Evolutionary conservation across 139 green algal species (phyloP), one percentile per base, ranked within the genome.

Genomic region (Diplosphaera chodatii): DNA sequence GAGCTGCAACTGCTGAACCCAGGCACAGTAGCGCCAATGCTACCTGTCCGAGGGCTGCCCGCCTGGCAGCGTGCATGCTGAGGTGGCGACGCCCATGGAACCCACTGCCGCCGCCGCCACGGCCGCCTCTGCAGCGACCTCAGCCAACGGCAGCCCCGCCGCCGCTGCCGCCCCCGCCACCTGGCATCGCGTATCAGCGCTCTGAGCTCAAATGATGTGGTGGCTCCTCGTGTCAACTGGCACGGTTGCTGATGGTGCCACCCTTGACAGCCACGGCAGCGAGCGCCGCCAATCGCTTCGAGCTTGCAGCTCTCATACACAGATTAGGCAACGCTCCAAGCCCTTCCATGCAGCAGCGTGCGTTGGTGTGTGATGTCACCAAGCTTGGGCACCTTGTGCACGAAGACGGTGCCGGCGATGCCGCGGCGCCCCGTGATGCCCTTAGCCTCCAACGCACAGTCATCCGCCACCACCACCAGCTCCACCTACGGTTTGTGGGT

Each of bases 341-440:
- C n/a, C n/a, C n/a, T n/a, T n/a, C n/a, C n/a, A n/a, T n/a, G n/a
- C n/a, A n/a, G n/a, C n/a, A n/a, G n/a, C n/a, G n/a, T n/a, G n/a
- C n/a, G n/a, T n/a, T n/a, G n/a, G n/a, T n/a, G n/a, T n/a, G n/a
- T n/a, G n/a, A n/a, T n/a, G n/a, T n/a, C n/a, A n/a, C n/a, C n/a
- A n/a, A n/a, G n/a, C 32, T 27, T 23, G 25, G 4, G 68, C 27
- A 95, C 81, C 87, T 98, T 98, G 75, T 92, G 81, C 1, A 96
- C 91, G 21, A 97, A 74, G 3, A 92, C 70, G 0, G 86, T 92
- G 37, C 89, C 94, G 23, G 90, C 91, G 23, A 98, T 82, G n/a
- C 94, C 94, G 3, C 93, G 71, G 5, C 88, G 72, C 0, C 90
- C 91, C 2, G 85, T 83, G 4, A 91, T 67, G 15, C 77, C 79